Base-by-base conservation (phyloP, 768 basidiomycete species). In the Termitomyces sp. region DNA sequence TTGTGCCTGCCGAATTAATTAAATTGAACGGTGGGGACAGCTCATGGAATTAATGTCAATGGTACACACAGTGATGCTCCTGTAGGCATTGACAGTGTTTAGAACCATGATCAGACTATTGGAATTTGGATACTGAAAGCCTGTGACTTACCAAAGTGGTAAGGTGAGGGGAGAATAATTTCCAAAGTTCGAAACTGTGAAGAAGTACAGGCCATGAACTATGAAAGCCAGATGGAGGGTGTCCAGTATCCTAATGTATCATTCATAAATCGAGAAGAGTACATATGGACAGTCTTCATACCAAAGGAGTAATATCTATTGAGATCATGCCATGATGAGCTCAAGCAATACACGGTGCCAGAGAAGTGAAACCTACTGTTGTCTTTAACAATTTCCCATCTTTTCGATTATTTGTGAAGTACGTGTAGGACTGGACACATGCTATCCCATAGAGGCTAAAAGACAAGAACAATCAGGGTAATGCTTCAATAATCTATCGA, bases 391-490 rank as follows among this genome's bases (percentile, higher is more conserved):
- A 53, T 8, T 28, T 56, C 12, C 32, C 6, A 15, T 62, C 56
- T 45, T 46, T 62, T 7, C 13, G 16, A 38, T 35, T 57, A 1
- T 28, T 38, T 2, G 1, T 52, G 38, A 58, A 40, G 36, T 62
- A 62, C 4, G 20, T 48, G 12, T 53, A 62, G 16, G 35, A 44
- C 36, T 62, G 61, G 4, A 54, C 44, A 16, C 61, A 62, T n/a
- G 24, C 46, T 24, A 62, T 57, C 4, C 61, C 61, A 15, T 58
- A 62, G 35, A 62, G 45, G 32, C 61, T 62, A 35, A 4, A n/a
- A 18, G n/a, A 16, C 11, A 24, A 28, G 15, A 12, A 40, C 20
- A 42, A 8, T 55, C 15, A 36, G 22, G 2, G 2, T 35, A 12
- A 6, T 11, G 1, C 18, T 7, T 53, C 9, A 9, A 18, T 16